Base-by-base conservation (phyloP, 31 red algal genomes). In the Odonthalia washingtoniensis region DNA sequence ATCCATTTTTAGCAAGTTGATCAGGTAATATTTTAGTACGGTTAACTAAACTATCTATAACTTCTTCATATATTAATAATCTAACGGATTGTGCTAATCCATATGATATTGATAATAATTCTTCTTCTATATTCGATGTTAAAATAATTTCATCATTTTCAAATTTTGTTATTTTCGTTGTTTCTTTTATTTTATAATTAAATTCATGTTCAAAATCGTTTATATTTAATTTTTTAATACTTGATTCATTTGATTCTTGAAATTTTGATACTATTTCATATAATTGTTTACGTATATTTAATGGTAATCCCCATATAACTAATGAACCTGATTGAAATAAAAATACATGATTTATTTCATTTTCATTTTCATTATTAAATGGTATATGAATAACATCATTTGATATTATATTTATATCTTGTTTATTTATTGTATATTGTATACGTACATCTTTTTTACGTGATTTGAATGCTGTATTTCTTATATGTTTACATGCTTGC, bases 181-280 rank as follows among this genome's bases (percentile, higher is more conserved):
- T 36, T 30, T 63, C 77, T 49, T 90, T 64, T 34, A 96, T 35
- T 2, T 38, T 72, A 40, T 85, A 95, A 28, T 63, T 83, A 86
- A 98, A 98, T 66, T 98, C 97, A 65, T 98, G 97, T n/a, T 98
- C 97, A 83, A 96, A 98, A 34, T 98, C 93, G 34, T 93, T 85
- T 81, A 93, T 86, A 6, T 42, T 46, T 24, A 96, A 40, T 32
- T 65, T 66, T 12, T 30, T 70, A 26, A 46, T 32, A 31, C 38
- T 46, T 2, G 60, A 32, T 35, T 27, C 16, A 1, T 31, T 33
- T 0, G n/a, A n/a, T 3, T 89, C 92, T 65, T 89, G 78, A 73
- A 85, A 89, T 37, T 36, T 77, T 60, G 40, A 76, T 26, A 78
- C 21, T 35, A 46, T 62, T 18, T 87, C 33, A 9, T 95, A 44